Evolutionary conservation across 176 grass and related monocot species (phyloP), one percentile per base, ranked within the genome.

Genomic region (Aegilops sharonensis): DNA sequence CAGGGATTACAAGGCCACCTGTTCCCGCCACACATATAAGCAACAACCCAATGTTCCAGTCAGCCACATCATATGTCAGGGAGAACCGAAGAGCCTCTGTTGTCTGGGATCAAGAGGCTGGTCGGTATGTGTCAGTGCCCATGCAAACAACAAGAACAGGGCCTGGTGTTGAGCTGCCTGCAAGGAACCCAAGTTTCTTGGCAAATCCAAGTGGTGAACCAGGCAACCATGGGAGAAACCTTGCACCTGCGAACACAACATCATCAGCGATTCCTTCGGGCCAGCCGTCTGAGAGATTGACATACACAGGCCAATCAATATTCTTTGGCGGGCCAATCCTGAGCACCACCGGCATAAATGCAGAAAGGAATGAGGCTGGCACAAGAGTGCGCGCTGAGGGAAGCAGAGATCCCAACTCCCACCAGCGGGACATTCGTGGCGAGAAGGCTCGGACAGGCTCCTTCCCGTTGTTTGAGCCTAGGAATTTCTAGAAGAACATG

Each of bases 101-200:
- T 36, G 85, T 97, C 80, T 99, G 97, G 97, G 97, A 99, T 83
- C 97, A 94, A 89, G 97, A 97, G 82, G 97, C 92, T 66, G 97
- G 97, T 35, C 94, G 97, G 75, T 99, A 99, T 0, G 92, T 99
- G 20, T 99, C 97, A 1, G 90, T 94, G 25, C 70, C 83, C 0
- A 68, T 79, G 3, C 84, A 95, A 50, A 75, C 82, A 50, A 75
- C 82, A 85, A 91, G 90, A 87, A 77, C 64, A 25, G 91, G 84
- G 63, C 25, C 85, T 35, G 79, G 86, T n/a, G 43, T 75, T 1
- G 88, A 84, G 20, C 40, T 83, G 35, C 81, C 87, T 10, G 56
- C 72, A 27, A 89, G 94, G 60, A 78, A 72, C 54, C 82, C 85
- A 23, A 72, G 68, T 72, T 89, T 91, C 25, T 77, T 95, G 78